Percentiles rank a stretch among this genome's conserved stretches.
phyloP scores from a whole-genome alignment of 169 alveolate species.

The Sarcocystis neurona region DNA sequence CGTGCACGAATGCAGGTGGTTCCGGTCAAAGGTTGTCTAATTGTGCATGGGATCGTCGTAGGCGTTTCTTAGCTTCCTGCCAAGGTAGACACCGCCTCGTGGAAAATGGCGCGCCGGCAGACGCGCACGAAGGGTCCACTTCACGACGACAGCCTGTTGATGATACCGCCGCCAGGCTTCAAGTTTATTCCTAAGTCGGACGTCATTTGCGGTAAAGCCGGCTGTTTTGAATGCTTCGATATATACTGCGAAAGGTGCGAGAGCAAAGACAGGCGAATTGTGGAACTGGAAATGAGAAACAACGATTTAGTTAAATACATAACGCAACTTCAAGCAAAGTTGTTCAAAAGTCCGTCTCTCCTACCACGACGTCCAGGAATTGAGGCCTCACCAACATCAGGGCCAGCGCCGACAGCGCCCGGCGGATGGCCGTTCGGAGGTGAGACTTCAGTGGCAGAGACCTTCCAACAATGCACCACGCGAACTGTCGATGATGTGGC shows the following conservation, averaged over 20 bases:
- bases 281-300: constrained; percentile 76
- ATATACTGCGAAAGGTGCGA: constrained; percentile 75
- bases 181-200: constrained; percentile 63
- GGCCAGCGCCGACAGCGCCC: too few relatives aligned
- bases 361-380: neutral
- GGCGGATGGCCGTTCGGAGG: too few relatives aligned
- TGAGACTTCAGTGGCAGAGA: too few relatives aligned
- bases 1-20: too few relatives aligned
- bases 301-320: constrained; percentile 75
- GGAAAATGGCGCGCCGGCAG: constrained; percentile 12
- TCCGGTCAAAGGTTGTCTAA: too few relatives aligned
- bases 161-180: constrained; percentile 72
- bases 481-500: too few relatives aligned
- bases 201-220: constrained; percentile 69
- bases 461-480: too few relatives aligned
- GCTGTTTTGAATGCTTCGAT: constrained; percentile 76
- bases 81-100: too few relatives aligned
- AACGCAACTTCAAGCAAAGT: constrained; percentile 68
- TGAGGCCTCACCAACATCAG: too few relatives aligned
- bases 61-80: too few relatives aligned
- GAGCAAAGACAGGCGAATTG: constrained; percentile 74
- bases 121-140: constrained; percentile 6
- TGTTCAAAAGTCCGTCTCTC: constrained; percentile 41
- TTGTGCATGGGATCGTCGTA: too few relatives aligned
- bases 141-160: constrained; percentile 64